phyloP scores from a whole-genome alignment of 169 alveolate genomes.

The Cryptosporidium sp. region DNA sequence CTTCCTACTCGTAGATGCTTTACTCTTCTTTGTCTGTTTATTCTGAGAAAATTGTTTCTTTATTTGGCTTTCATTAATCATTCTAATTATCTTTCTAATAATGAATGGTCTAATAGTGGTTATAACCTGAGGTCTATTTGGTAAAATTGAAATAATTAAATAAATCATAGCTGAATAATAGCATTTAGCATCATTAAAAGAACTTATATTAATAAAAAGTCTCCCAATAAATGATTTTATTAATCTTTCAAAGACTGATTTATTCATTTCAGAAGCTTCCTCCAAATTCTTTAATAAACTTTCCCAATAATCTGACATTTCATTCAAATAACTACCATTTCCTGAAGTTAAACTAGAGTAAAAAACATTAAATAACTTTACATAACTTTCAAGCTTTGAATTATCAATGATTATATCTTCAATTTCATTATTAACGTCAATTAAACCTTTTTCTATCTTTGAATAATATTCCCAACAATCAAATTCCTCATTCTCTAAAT shows the following conservation, averaged over 20 bases:
- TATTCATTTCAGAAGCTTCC: background rate
- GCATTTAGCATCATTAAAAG: slow-evolving; percentile 3
- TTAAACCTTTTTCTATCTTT: slow-evolving; percentile 25
- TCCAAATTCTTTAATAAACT: slow-evolving; percentile 8
- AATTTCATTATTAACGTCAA: background rate
- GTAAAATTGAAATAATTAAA: slow-evolving; percentile 23
- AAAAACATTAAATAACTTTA: slow-evolving; percentile 10
- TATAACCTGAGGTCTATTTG: slow-evolving; percentile 51
- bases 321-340: slow-evolving; percentile 35
- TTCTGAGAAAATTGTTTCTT: background rate
- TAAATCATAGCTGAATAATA: slow-evolving; percentile 74
- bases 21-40: background rate
- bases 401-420: background rate
- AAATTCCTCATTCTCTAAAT: slow-evolving; percentile 15
- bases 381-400: slow-evolving; percentile 29
- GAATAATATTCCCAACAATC: slow-evolving; percentile 51
- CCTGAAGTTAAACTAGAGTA: slow-evolving; percentile 39
- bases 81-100: slow-evolving; percentile 43
- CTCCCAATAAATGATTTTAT: slow-evolving; percentile 22
- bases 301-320: slow-evolving; percentile 31
- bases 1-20: background rate
- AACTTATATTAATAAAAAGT: slow-evolving; percentile 36
- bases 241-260: background rate
- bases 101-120: slow-evolving; percentile 43
- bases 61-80: slow-evolving; percentile 16